These are phyloP conservation scores for Fusarium sp. DNA, from an alignment of 2,329 filamentous ascomycete genomes.

Conservation along the genomic window DNA sequence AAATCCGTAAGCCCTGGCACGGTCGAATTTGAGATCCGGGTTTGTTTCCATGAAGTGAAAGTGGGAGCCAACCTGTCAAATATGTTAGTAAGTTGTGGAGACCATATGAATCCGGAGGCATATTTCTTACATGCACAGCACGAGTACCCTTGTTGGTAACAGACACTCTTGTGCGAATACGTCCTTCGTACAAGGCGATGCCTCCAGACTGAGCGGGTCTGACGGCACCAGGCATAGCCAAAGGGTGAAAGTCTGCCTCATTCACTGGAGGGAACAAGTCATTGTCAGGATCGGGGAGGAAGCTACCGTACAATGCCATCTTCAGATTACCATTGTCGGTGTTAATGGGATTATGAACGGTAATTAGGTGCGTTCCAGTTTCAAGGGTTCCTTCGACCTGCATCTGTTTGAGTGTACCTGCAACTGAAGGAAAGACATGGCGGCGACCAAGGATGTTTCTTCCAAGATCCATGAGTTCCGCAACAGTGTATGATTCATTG, in stretches of 20 bases:
- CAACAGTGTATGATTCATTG: neutral
- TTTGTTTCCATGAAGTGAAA: neutral
- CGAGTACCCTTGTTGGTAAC: neutral
- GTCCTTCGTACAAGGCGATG: neutral
- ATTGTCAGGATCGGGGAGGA: neutral
- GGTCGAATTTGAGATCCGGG: neutral
- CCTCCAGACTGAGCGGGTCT: neutral
- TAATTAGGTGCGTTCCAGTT: neutral
- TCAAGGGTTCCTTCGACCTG: neutral
- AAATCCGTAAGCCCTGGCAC: neutral
- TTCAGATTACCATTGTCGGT: neutral
- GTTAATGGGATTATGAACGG: neutral
- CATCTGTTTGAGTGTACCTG: neutral
- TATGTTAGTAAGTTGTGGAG: neutral
- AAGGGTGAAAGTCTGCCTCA: neutral
- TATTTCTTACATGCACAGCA: neutral
- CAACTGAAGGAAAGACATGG: neutral
- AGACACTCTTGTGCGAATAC: neutral
- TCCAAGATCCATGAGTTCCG: neutral
- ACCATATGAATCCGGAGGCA: neutral
- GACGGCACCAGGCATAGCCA: neutral
- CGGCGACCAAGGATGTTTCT: neutral
- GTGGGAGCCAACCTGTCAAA: neutral
- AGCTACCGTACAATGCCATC: neutral
- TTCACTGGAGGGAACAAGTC: neutral